A percentile compares a stretch with the other conserved stretches of the same genome.
Evolutionary conservation across 2,329 filamentous ascomycete genomes (phyloP).

Genomic region (Trichothecium roseum): DNA sequence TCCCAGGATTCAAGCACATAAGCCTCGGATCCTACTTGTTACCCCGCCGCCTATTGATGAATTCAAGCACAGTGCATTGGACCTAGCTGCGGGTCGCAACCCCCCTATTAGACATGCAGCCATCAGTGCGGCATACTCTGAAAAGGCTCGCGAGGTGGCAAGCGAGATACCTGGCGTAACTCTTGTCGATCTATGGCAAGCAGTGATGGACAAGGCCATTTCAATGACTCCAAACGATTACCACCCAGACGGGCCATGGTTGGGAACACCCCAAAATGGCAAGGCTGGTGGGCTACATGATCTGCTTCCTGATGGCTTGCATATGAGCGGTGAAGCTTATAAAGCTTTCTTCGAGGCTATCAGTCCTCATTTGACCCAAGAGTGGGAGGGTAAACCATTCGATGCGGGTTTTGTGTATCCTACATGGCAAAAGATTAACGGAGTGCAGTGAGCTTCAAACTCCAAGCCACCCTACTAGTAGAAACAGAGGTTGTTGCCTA

Average conservation of each 20-base stretch:
- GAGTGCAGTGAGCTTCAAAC: not conserved
- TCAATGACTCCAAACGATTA: constrained; percentile 47
- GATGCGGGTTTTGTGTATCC: constrained; percentile 34
- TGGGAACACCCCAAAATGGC: constrained; percentile 40
- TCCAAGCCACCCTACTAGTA: not conserved
- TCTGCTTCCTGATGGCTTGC: constrained; percentile 47
- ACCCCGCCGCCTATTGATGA: constrained; percentile 79
- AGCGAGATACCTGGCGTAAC: constrained; percentile 55
- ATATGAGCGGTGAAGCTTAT: constrained; percentile 45
- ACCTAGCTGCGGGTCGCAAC: constrained; percentile 34
- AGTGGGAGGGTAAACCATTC: constrained; percentile 24
- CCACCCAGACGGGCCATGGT: constrained; percentile 32
- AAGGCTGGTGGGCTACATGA: constrained; percentile 38
- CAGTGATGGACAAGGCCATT: constrained; percentile 62
- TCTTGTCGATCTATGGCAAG: constrained; percentile 70
- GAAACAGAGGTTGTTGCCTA: too few species aligned
- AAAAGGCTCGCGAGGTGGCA: constrained; percentile 55
- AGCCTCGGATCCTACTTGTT: constrained; percentile 64
- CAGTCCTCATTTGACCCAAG: constrained; percentile 34
- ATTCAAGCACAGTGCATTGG: constrained; percentile 45
- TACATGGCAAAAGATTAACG: constrained; percentile 28
- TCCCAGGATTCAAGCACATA: constrained; percentile 56
- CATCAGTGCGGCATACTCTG: constrained; percentile 45
- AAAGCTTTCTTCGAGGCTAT: constrained; percentile 39
- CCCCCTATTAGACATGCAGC: constrained; percentile 32